A percentile compares a stretch with the other conserved stretches of the same genome.
Conservation (phyloP, 2,329 filamentous ascomycete genomes). For the Fusarium nematophilum region DNA sequence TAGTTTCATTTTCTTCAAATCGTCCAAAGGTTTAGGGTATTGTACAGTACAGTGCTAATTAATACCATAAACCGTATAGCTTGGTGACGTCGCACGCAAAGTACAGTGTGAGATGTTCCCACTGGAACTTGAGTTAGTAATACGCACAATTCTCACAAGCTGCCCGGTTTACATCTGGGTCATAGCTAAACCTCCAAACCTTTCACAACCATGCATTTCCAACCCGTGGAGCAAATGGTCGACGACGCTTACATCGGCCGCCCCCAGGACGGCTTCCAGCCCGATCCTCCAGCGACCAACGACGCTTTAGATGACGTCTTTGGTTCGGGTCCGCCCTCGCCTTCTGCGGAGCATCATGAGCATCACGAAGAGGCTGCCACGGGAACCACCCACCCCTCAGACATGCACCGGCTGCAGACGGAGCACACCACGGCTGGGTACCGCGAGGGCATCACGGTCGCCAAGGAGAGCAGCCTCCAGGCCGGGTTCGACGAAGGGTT, state of each 20-base stretch:
- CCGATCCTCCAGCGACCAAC: conserved; percentile 20
- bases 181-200: conserved; percentile 15
- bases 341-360: conserved; percentile 24
- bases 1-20: too few relatives aligned
- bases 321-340: conserved; percentile 44
- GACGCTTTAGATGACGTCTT: conserved; percentile 53
- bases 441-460: conserved; percentile 82
- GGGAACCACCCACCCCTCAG: conserved; percentile 60
- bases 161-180: too few relatives aligned
- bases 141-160: too few relatives aligned
- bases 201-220: conserved; percentile 48
- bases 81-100: background rate
- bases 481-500: conserved; percentile 93
- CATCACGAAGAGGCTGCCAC: conserved; percentile 6
- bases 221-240: conserved; percentile 45
- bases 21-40: too few relatives aligned
- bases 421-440: conserved; percentile 89
- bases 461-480: conserved; percentile 83
- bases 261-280: conserved; percentile 27
- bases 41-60: too few relatives aligned
- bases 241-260: conserved; percentile 44
- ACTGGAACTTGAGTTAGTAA: too few relatives aligned
- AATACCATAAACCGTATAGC: background rate
- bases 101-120: too few relatives aligned
- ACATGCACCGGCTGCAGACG: conserved; percentile 78